Percentiles rank a stretch among this genome's conserved stretches.
These are phyloP conservation scores for Arabis hirsuta DNA, from an alignment of 345 rosid genomes.

Conservation along the genomic window DNA sequence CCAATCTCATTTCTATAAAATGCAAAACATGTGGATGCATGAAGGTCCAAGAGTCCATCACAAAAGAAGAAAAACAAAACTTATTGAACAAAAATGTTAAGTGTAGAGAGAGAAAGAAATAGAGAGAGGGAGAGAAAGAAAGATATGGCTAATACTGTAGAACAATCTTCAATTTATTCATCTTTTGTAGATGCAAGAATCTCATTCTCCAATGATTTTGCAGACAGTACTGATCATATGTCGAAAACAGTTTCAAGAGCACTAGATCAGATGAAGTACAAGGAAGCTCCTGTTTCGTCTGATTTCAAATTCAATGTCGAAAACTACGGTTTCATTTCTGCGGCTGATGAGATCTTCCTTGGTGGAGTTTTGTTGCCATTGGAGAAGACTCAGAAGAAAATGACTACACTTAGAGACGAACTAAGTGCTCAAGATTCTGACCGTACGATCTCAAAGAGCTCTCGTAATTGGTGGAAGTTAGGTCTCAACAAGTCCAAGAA, in stretches of 20 bases:
- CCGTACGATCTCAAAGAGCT: conserved; percentile 23
- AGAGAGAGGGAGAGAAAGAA: neutral
- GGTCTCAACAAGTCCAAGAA: conserved; percentile 42
- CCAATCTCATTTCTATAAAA: conserved; percentile 40
- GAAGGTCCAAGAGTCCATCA: conserved; percentile 25
- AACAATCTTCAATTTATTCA: conserved; percentile 50
- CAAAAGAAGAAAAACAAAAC: conserved; percentile 14
- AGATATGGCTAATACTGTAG: conserved; percentile 49
- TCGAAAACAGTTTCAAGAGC: too few species aligned
- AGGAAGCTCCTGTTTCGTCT: conserved; percentile 83
- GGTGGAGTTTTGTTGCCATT: conserved; percentile 72
- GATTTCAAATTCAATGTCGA: conserved; percentile 77
- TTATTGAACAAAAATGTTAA: neutral
- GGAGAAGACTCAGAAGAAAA: conserved; percentile 50
- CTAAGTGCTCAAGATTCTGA: conserved; percentile 54
- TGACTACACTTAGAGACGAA: conserved; percentile 60
- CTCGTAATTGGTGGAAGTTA: conserved; percentile 47
- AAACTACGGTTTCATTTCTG: conserved; percentile 60
- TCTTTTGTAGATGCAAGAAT: conserved; percentile 75
- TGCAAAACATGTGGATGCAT: conserved; percentile 42
- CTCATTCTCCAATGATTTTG: conserved; percentile 89
- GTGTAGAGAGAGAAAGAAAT: conserved; percentile 1
- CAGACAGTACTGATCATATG: conserved; percentile 41
- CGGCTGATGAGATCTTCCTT: conserved; percentile 75
- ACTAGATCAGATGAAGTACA: conserved; percentile 48